These are phyloP conservation scores for Diaporthe sp. DNA, from an alignment of 2,329 filamentous ascomycete species.

Conservation along the genomic window DNA sequence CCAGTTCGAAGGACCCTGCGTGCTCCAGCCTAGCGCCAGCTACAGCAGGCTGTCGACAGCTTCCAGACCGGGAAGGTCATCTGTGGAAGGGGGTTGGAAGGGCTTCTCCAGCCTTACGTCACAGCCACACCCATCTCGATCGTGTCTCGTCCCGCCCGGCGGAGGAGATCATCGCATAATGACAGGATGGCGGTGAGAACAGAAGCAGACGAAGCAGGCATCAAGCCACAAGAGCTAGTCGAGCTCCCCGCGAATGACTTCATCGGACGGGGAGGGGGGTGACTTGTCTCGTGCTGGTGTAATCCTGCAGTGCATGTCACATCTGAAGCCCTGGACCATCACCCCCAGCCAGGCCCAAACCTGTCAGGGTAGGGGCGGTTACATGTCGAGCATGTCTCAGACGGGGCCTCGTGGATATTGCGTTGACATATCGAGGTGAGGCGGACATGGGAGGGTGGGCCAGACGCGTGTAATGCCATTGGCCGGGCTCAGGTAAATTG, in stretches of 20 bases:
- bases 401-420: slow-evolving; percentile 10
- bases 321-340: neutral
- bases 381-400: slow-evolving; percentile 23
- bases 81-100: slow-evolving; percentile 12
- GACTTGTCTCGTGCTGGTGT: slow-evolving; percentile 16
- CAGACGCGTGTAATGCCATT: slow-evolving; percentile 34
- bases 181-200: slow-evolving; percentile 15
- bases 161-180: slow-evolving; percentile 24
- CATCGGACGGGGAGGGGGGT: slow-evolving; percentile 25
- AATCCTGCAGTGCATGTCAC: slow-evolving; percentile 24
- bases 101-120: slow-evolving; percentile 31
- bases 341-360: slow-evolving; percentile 1
- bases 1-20: slow-evolving; percentile 9
- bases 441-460: slow-evolving; percentile 23
- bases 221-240: slow-evolving; percentile 26
- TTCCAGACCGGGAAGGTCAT: slow-evolving; percentile 32
- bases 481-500: slow-evolving; percentile 15
- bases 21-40: slow-evolving; percentile 13
- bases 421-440: slow-evolving; percentile 1
- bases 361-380: slow-evolving; percentile 12
- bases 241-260: slow-evolving; percentile 34
- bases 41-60: slow-evolving; percentile 22
- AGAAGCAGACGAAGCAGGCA: slow-evolving; percentile 25
- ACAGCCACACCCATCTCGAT: slow-evolving; percentile 36
- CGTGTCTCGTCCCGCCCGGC: neutral